Base-by-base conservation (phyloP, 2,329 filamentous ascomycete genomes). In the Incumbomyces lentus region DNA sequence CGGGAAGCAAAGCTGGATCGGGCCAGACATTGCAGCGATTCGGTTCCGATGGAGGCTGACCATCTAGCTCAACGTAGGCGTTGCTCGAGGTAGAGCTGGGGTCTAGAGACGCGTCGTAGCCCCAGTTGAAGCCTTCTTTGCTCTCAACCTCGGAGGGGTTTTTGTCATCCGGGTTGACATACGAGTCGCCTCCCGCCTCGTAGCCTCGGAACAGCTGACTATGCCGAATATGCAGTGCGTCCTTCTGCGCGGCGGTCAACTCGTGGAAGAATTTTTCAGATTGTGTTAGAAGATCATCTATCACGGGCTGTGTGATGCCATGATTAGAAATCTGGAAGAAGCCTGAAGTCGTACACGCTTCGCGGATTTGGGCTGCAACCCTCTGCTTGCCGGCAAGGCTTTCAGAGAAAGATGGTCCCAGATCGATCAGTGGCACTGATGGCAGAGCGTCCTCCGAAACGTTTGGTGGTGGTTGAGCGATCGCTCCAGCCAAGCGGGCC, bases 291-390 rank as follows among this genome's bases (percentile, higher is more conserved):
- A 70, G 64, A 1, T 58, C 57, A 8, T 64, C 52, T 51, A 70
- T 72, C 12, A 71, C 58, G 3, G 55, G 48, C 2, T 61, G 47
- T 1, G 67, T 58, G 6, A 78, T 64, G 7, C 66, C 62, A 53
- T 77, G 73, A n/a, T 70, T 69, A 12, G 64, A 64, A 48, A 78
- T 68, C 53, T 75, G 72, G 60, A 78, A 76, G 59, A 77, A 77
- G 2, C 74, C 73, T 14, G 63, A 73, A 54, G 62, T 67, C 16
- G 66, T 58, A 49, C 70, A 73, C 40, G 68, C 68, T 31, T 62
- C 54, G 8, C 68, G 63, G 32, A 73, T 62, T 42, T 68, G 61
- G 0, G 51, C 46, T 2, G 68, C 68, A 1, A 57, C 49, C 12
- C 49, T 32, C 14, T 51, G 39, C 4, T 45, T 41, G 8, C 44